Evolutionary conservation across 2,329 filamentous ascomycete genomes (phyloP).

Genomic region (Ramularia endophylla): DNA sequence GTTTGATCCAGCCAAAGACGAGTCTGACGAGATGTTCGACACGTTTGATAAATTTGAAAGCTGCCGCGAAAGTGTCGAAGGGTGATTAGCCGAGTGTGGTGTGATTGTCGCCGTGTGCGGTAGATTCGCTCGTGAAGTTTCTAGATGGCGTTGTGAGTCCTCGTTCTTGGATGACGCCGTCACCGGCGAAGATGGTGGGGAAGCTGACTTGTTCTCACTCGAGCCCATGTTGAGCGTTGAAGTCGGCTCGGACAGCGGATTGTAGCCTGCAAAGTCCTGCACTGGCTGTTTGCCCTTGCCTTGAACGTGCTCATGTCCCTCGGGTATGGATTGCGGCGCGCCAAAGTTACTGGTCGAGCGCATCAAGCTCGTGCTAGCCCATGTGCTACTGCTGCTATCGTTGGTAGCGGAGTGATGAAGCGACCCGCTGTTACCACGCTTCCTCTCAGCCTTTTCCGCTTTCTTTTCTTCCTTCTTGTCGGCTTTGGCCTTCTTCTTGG

Average conservation of each 20-base stretch:
- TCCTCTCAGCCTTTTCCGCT: slow-evolving; percentile 61
- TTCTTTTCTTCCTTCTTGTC: slow-evolving; percentile 61
- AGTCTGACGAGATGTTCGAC: slow-evolving; percentile 71
- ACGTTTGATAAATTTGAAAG: slow-evolving; percentile 49
- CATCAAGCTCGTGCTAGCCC: slow-evolving; percentile 28
- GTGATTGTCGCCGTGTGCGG: slow-evolving; percentile 27
- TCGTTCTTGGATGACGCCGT: slow-evolving; percentile 15
- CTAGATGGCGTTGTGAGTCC: slow-evolving; percentile 41
- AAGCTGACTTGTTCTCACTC: slow-evolving; percentile 21
- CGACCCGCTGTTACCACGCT: slow-evolving; percentile 52
- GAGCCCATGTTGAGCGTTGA: slow-evolving; percentile 35
- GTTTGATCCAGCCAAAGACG: slow-evolving; percentile 65
- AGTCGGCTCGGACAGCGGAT: slow-evolving; percentile 38
- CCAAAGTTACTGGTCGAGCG: slow-evolving; percentile 50
- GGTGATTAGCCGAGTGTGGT: slow-evolving; percentile 18
- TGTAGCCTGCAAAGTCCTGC: slow-evolving; percentile 37
- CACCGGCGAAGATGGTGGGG: slow-evolving; percentile 23
- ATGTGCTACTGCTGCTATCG: slow-evolving; percentile 28
- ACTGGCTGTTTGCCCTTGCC: slow-evolving; percentile 46
- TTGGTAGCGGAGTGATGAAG: slow-evolving; percentile 42
- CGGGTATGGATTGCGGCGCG: slow-evolving; percentile 30
- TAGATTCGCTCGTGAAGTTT: slow-evolving; percentile 40
- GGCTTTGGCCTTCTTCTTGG: slow-evolving; percentile 79
- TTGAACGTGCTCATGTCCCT: slow-evolving; percentile 23
- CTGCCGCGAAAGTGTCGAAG: slow-evolving; percentile 61